Evolutionary conservation across 208 protist species (phyloP).

Genomic region (Crithidia mellificae): DNA sequence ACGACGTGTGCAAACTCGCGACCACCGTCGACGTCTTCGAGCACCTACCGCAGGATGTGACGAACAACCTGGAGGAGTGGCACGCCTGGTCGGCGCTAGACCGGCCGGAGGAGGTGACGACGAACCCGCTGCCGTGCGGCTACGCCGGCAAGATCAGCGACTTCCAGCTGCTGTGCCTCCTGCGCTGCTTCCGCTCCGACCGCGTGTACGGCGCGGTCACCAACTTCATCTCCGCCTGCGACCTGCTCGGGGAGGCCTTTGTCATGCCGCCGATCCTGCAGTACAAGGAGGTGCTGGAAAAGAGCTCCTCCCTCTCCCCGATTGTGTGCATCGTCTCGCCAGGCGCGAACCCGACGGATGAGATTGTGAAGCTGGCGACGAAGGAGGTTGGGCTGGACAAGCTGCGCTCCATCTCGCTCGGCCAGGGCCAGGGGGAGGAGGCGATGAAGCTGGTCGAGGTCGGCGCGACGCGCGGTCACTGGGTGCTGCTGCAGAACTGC

Average conservation of each 20-base stretch:
- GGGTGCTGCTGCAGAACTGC: slow-evolving; percentile 99
- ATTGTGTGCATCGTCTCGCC: slow-evolving; percentile 99
- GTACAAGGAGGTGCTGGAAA: slow-evolving; percentile 96
- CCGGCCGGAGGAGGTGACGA: slow-evolving; percentile 88
- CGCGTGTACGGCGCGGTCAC: slow-evolving; percentile 94
- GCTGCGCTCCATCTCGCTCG: slow-evolving; percentile 96
- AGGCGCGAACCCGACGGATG: slow-evolving; percentile 97
- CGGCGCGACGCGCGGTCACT: slow-evolving; percentile 95
- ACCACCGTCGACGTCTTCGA: slow-evolving; percentile 78
- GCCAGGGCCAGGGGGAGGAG: slow-evolving; percentile 97
- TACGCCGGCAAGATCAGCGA: slow-evolving; percentile 71
- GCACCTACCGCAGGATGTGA: slow-evolving; percentile 71
- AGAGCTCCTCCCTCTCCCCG: slow-evolving; percentile 92
- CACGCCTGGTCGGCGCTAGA: slow-evolving; percentile 91
- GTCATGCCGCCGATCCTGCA: slow-evolving; percentile 96
- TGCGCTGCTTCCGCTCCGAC: slow-evolving; percentile 97
- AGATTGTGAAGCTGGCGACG: slow-evolving; percentile 97
- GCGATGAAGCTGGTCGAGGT: slow-evolving; percentile 96
- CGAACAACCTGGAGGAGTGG: slow-evolving; percentile 91
- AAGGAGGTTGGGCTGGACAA: slow-evolving; percentile 94
- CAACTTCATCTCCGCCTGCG: slow-evolving; percentile 93
- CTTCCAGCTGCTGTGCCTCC: slow-evolving; percentile 95
- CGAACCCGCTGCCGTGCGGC: slow-evolving; percentile 69
- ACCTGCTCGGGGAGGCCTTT: slow-evolving; percentile 93
- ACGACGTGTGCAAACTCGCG: slow-evolving; percentile 92